These are phyloP conservation scores for Tulasnella sp. DNA, from an alignment of 768 basidiomycete species.

Conservation along the genomic window DNA sequence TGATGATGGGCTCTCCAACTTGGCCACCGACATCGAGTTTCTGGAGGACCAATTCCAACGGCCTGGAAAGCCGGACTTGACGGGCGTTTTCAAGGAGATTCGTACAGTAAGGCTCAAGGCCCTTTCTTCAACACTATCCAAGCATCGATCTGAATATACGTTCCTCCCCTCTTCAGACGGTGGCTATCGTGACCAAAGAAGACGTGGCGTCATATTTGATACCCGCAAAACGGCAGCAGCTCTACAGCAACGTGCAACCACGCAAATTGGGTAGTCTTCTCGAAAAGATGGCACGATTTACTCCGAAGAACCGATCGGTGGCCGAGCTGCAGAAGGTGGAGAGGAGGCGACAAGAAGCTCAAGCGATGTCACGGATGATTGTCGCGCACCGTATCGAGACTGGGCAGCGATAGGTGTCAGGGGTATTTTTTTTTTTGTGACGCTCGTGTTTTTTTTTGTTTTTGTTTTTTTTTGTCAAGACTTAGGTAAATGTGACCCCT, in stretches of 20 bases:
- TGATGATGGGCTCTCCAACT: conserved; percentile 78
- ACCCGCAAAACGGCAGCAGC: conserved; percentile 53
- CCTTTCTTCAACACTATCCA: not conserved
- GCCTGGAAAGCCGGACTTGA: conserved; percentile 59
- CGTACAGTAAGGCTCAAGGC: conserved; percentile 44
- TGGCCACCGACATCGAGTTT: conserved; percentile 77
- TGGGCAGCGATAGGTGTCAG: too few relatives aligned
- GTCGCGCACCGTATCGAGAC: not conserved
- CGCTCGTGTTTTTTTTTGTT: too few relatives aligned
- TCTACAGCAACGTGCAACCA: conserved; percentile 53
- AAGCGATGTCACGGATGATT: conserved; percentile 56
- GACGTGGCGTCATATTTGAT: conserved; percentile 71
- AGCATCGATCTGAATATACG: not conserved
- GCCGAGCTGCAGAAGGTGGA: conserved; percentile 55
- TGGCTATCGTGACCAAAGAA: conserved; percentile 60
- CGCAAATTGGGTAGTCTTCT: conserved; percentile 62
- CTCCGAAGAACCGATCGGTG: conserved; percentile 48
- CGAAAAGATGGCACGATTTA: conserved; percentile 66
- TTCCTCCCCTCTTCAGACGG: conserved; percentile 36
- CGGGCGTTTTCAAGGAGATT: conserved; percentile 65
- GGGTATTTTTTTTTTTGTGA: too few relatives aligned
- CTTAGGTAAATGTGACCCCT: too few relatives aligned
- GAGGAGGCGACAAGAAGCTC: conserved; percentile 63
- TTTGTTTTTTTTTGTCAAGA: too few relatives aligned
- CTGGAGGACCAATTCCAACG: conserved; percentile 76